A percentile compares a stretch with the other conserved stretches of the same genome.
phyloP scores from a whole-genome alignment of 2,329 filamentous ascomycete genomes.

The Talaromyces sp. region DNA sequence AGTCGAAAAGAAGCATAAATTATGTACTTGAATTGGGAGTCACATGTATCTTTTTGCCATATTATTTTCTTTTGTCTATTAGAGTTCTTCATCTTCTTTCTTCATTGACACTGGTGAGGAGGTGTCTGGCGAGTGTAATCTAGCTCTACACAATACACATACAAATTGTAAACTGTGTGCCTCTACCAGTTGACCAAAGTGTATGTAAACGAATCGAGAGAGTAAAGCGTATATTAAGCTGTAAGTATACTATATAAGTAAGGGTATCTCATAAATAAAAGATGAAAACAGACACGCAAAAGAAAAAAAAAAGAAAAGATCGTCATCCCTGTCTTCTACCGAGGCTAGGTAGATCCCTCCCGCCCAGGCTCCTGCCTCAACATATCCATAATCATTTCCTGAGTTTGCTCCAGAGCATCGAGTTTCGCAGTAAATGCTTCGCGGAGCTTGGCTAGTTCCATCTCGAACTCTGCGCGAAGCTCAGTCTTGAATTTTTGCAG shows the following conservation, averaged over 20 bases:
- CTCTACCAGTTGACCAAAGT: too few relatives aligned
- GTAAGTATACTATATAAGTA: neutral
- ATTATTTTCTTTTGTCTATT: conserved; percentile 6
- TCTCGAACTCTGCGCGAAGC: conserved; percentile 32
- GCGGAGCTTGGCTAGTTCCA: conserved; percentile 33
- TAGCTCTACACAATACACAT: conserved; percentile 5
- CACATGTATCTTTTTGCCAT: conserved; percentile 11
- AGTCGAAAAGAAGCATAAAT: conserved; percentile 10
- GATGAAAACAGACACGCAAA: neutral
- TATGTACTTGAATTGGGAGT: conserved; percentile 12
- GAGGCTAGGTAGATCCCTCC: neutral
- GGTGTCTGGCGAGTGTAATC: conserved; percentile 4
- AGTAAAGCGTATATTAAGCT: neutral
- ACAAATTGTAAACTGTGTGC: neutral
- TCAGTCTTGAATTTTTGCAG: conserved; percentile 31
- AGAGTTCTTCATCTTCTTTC: neutral
- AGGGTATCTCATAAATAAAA: conserved; percentile 4
- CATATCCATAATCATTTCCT: conserved; percentile 43
- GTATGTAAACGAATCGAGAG: neutral
- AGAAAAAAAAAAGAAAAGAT: neutral
- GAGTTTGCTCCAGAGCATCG: conserved; percentile 38
- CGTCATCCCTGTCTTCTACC: neutral
- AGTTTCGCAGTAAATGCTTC: conserved; percentile 35
- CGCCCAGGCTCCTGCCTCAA: conserved; percentile 33
- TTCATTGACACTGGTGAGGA: neutral